Evolutionary conservation across 2,329 filamentous ascomycete species (phyloP).

Genomic region (Teratosphaeria nubilosa): DNA sequence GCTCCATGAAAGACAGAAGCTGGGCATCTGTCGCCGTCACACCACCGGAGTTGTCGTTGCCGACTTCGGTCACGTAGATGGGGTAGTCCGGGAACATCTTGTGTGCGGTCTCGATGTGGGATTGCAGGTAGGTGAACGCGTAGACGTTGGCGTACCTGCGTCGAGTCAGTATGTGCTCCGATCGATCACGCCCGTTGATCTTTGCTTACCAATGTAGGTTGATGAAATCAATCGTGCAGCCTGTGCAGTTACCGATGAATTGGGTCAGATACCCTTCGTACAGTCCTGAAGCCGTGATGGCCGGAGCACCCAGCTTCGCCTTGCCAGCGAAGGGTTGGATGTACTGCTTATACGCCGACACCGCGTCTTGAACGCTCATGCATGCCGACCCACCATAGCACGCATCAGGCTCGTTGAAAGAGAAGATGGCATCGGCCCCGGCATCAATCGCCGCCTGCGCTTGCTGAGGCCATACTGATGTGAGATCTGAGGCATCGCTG

Average conservation of each 20-base stretch:
- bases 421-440: conserved; percentile 50
- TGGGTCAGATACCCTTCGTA: conserved; percentile 46
- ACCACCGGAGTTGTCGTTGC: conserved; percentile 13
- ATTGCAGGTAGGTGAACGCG: background rate
- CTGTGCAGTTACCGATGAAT: conserved; percentile 44
- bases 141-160: background rate
- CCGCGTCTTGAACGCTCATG: conserved; percentile 42
- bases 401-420: conserved; percentile 65
- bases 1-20: conserved; percentile 38
- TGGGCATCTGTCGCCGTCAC: conserved; percentile 27
- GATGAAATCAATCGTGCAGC: conserved; percentile 51
- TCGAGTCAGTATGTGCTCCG: background rate
- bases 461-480: conserved; percentile 40
- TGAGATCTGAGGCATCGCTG: conserved; percentile 36
- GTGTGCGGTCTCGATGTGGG: background rate
- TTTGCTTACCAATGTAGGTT: conserved; percentile 54
- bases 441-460: conserved; percentile 43
- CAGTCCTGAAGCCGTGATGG: conserved; percentile 50
- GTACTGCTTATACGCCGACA: conserved; percentile 41
- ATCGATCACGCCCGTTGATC: background rate
- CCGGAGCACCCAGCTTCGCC: conserved; percentile 46
- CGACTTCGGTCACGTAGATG: conserved; percentile 58
- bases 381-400: conserved; percentile 42
- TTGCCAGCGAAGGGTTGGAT: conserved; percentile 47
- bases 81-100: conserved; percentile 11